Base-by-base conservation (phyloP, 805 yeast genomes). In the Kuraishia ogatae region DNA sequence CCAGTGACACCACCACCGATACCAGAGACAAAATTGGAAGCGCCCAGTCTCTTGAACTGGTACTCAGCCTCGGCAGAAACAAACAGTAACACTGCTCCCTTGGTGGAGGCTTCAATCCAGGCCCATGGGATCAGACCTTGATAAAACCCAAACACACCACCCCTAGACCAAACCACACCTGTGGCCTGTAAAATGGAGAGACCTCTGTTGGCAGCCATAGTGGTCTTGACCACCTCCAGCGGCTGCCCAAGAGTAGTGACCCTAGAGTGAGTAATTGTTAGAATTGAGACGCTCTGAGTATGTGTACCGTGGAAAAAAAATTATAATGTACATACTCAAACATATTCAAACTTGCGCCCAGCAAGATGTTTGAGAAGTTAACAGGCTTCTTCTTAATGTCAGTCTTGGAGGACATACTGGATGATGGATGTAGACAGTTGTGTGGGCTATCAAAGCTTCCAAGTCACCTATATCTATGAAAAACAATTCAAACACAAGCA, bases 111-210 rank as follows among this genome's bases (percentile, higher is more conserved):
- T 72, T 93, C 99, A 62, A 94, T 88, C 97, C 98, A 92, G 6
- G 98, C 99, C 99, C 99, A 94, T 51, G 99, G 99, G 60, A 93
- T 92, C 67, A 94, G 78, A 35, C 99, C 99, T 71, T 94, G 99
- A 73, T 92, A 94, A 74, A 92, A 94, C 0, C 98, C 99, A 28
- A 81, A 67, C 19, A 86, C 64, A 54, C 99, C 99, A 61, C 99
- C 99, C 65, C 99, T 83, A 17, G 94, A 79, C 94, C 96, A 90
- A 58, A 94, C 92, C 48, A 83, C 77, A 56, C 78, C 78, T 53
- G 85, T 78, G 26, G 97, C 89, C 61, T 83, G 83, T 11, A 81
- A 61, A 59, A 94, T 74, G 1, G 83, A 68, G 58, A 93, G 76
- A 29, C 78, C 74, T 68, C 99, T 80, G 75, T 94, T 90, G 54